Evolutionary conservation across 441 rosid species (phyloP).

Genomic region (Omphalea diandra): DNA sequence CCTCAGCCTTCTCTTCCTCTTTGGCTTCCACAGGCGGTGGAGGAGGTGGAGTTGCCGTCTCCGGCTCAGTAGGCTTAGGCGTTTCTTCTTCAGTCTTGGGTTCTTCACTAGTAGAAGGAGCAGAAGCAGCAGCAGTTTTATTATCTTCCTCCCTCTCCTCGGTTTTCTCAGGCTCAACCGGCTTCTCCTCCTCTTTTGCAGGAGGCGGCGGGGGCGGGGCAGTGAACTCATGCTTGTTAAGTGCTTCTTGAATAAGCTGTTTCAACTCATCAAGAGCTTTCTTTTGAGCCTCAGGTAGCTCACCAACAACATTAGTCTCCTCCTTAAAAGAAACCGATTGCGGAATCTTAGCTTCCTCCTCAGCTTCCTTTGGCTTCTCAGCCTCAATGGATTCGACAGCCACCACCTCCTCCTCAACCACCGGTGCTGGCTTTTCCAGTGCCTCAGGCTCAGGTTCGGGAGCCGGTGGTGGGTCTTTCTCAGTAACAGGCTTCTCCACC

Average conservation of each 20-base stretch:
- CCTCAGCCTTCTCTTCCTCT: slow-evolving; percentile 9
- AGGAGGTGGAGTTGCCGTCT: slow-evolving; percentile 4
- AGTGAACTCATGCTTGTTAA: slow-evolving; percentile 63
- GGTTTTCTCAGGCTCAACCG: slow-evolving; percentile 18
- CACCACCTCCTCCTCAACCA: slow-evolving; percentile 16
- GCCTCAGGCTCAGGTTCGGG: slow-evolving; percentile 27
- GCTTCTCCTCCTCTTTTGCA: slow-evolving; percentile 28
- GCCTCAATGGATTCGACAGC: slow-evolving; percentile 18
- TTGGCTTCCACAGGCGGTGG: slow-evolving; percentile 8
- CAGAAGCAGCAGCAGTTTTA: slow-evolving; percentile 13
- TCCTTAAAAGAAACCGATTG: slow-evolving; percentile 65
- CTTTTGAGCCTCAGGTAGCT: slow-evolving; percentile 60
- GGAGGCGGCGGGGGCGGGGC: slow-evolving; percentile 41
- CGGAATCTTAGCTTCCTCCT: slow-evolving; percentile 32
- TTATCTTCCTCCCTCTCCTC: slow-evolving; percentile 5
- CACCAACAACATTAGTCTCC: slow-evolving; percentile 47
- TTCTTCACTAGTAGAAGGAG: slow-evolving; percentile 26
- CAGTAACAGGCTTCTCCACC: slow-evolving; percentile 20
- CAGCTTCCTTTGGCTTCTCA: slow-evolving; percentile 22
- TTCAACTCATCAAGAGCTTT: slow-evolving; percentile 74
- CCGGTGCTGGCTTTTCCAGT: slow-evolving; percentile 23
- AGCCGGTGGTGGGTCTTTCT: slow-evolving; percentile 32
- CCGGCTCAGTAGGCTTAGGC: slow-evolving; percentile 14
- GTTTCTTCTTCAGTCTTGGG: slow-evolving; percentile 27
- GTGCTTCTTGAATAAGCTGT: slow-evolving; percentile 61